A percentile compares a stretch with the other conserved stretches of the same genome.
Conservation (phyloP, 495 filamentous ascomycete species). For the Aspergillus incahuasiensis region DNA sequence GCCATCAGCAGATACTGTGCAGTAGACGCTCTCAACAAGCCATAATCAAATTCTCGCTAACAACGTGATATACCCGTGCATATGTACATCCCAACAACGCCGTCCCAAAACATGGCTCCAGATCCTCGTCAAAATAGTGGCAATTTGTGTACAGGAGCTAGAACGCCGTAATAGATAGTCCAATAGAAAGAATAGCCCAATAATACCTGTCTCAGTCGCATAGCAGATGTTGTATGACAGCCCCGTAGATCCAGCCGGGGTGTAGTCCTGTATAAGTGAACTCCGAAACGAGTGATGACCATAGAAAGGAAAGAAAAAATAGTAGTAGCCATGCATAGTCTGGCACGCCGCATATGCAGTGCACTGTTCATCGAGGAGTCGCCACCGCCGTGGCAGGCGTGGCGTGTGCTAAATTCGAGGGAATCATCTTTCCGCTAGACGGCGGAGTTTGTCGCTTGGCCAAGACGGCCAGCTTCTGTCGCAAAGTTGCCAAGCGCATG, state of each 20-base stretch:
- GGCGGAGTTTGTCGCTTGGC: constrained; percentile 48
- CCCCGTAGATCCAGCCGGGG: not conserved
- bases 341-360: constrained; percentile 12
- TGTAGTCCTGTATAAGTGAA: constrained; percentile 11
- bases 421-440: constrained; percentile 26
- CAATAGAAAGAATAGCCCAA: not conserved
- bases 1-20: no score
- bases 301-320: constrained; percentile 12
- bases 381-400: constrained; percentile 22
- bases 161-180: constrained; percentile 20
- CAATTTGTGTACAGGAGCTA: constrained; percentile 31
- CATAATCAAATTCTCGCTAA: not conserved
- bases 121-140: constrained; percentile 18
- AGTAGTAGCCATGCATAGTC: constrained; percentile 9
- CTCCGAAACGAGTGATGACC: constrained; percentile 1
- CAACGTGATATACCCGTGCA: constrained; percentile 5
- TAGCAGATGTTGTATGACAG: not conserved
- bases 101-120: constrained; percentile 8
- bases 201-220: constrained; percentile 2
- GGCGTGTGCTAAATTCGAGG: constrained; percentile 30
- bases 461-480: constrained; percentile 54
- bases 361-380: constrained; percentile 24
- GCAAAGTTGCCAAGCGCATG: constrained; percentile 47
- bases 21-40: no score
- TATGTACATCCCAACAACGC: constrained; percentile 24